Evolutionary conservation across 2,329 filamentous ascomycete species (phyloP).

Genomic region (Phialocephala sp.): DNA sequence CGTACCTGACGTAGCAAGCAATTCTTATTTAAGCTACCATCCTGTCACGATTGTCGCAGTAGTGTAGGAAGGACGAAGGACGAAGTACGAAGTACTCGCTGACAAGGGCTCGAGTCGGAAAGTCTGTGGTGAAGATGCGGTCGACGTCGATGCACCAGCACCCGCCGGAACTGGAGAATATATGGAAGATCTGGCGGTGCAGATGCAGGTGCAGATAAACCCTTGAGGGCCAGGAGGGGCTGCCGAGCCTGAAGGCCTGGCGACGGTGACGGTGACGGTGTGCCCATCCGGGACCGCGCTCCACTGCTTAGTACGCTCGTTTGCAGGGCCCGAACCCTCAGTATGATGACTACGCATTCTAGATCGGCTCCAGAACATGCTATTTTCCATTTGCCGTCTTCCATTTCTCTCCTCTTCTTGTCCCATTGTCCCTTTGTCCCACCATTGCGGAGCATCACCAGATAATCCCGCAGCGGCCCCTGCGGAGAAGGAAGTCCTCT

Average conservation of each 20-base stretch:
- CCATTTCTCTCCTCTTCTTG: not conserved
- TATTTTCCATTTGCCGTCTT: not conserved
- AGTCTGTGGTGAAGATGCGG: not conserved
- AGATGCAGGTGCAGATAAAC: not conserved
- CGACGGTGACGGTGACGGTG: not conserved
- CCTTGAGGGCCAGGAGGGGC: not conserved
- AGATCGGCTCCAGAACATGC: constrained; percentile 2
- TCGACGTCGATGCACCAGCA: not conserved
- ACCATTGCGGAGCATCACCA: not conserved
- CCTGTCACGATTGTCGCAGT: not conserved
- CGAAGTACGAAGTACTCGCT: not conserved
- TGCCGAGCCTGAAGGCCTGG: not conserved
- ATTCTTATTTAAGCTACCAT: not conserved
- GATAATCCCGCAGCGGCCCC: not conserved
- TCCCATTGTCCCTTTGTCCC: not conserved
- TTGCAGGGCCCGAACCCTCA: not conserved
- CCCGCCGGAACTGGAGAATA: not conserved
- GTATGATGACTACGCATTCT: not conserved
- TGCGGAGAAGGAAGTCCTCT: constrained; percentile 4
- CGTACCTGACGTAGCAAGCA: constrained; percentile 11
- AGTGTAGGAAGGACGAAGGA: too few species aligned
- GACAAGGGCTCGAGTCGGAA: not conserved
- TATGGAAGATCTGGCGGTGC: not conserved
- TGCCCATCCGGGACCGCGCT: not conserved
- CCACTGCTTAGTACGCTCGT: not conserved